Evolutionary conservation across 306 rosid species (phyloP).

Genomic region (Oemleria cerasiformis): DNA sequence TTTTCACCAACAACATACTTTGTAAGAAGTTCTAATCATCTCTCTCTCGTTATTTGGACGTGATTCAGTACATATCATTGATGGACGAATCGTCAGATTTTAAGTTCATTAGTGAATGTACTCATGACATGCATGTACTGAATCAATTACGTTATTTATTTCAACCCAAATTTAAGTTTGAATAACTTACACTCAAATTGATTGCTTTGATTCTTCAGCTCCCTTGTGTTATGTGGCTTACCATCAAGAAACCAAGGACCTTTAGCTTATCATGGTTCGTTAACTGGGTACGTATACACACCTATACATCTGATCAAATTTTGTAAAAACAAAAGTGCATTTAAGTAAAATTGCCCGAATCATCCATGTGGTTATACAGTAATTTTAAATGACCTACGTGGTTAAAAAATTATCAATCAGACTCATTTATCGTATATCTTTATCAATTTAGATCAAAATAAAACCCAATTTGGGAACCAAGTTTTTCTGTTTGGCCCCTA

Average conservation of each 20-base stretch:
- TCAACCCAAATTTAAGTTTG: not conserved
- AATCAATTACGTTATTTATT: not conserved
- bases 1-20: slow-evolving; percentile 81
- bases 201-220: slow-evolving; percentile 40
- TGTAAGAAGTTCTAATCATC: slow-evolving; percentile 25
- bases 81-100: too few relatives aligned
- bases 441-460: too few relatives aligned
- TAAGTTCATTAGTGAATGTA: too few relatives aligned
- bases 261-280: slow-evolving; percentile 59
- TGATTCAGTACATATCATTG: too few relatives aligned
- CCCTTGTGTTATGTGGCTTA: slow-evolving; percentile 76
- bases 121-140: not conserved
- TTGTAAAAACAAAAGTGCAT: not conserved
- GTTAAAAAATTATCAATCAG: too few relatives aligned
- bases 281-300: slow-evolving; percentile 58
- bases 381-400: too few relatives aligned
- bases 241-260: slow-evolving; percentile 53
- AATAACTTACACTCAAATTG: not conserved
- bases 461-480: too few relatives aligned
- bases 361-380: too few relatives aligned
- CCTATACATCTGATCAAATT: slow-evolving; percentile 2
- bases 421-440: too few relatives aligned
- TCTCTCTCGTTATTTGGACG: not conserved
- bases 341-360: too few relatives aligned
- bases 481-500: too few relatives aligned